These are phyloP conservation scores for Exserohilum turcica DNA, from an alignment of 2,329 filamentous ascomycete genomes.

Conservation along the genomic window DNA sequence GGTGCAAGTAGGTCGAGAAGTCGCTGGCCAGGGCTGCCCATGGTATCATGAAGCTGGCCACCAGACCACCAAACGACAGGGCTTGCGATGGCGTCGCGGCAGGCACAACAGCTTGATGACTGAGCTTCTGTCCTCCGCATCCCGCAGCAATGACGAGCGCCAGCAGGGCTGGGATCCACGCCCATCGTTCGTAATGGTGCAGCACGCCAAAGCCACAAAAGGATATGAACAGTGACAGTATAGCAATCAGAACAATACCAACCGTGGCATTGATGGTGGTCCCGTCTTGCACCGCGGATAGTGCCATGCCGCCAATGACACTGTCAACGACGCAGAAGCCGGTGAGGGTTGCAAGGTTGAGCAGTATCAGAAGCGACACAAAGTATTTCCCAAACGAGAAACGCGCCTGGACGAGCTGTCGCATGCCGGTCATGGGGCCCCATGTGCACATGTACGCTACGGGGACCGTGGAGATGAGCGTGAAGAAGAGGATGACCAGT, in stretches of 20 bases:
- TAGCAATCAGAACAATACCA: conserved; percentile 65
- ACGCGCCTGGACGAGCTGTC: conserved; percentile 69
- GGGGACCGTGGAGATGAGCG: conserved; percentile 58
- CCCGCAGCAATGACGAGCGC: conserved; percentile 62
- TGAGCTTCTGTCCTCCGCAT: conserved; percentile 58
- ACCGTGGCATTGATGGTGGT: conserved; percentile 57
- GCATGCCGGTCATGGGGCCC: conserved; percentile 66
- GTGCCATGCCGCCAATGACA: conserved; percentile 63
- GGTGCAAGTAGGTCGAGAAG: conserved; percentile 65
- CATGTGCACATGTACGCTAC: conserved; percentile 64
- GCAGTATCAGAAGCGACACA: conserved; percentile 63
- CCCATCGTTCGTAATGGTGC: conserved; percentile 63
- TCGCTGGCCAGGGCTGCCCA: conserved; percentile 65
- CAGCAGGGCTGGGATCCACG: conserved; percentile 62
- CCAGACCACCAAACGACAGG: conserved; percentile 64
- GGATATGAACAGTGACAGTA: conserved; percentile 63
- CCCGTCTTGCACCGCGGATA: conserved; percentile 42
- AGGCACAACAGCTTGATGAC: conserved; percentile 54
- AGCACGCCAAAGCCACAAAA: conserved; percentile 64
- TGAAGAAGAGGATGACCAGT: conserved; percentile 68
- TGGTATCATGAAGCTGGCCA: conserved; percentile 68
- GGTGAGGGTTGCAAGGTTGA: conserved; percentile 67
- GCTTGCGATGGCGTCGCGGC: conserved; percentile 54
- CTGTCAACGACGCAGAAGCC: conserved; percentile 68
- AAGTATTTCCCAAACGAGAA: conserved; percentile 64